phyloP scores from a whole-genome alignment of 805 yeast genomes.

The Saturnispora diversa region DNA sequence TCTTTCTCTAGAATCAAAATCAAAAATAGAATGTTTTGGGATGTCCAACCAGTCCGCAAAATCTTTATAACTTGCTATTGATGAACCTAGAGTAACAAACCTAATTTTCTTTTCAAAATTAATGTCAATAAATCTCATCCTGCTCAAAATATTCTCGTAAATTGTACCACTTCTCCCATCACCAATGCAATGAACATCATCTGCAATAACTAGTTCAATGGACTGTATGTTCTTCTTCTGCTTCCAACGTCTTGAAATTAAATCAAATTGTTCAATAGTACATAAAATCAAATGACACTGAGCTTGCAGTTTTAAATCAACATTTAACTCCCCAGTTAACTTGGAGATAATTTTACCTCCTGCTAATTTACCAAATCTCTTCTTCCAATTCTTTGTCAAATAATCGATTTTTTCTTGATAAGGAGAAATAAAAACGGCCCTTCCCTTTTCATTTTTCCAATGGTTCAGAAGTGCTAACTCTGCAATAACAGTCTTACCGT shows the following conservation, averaged over 20 bases:
- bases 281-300: conserved; percentile 60
- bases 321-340: conserved; percentile 47
- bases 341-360: conserved; percentile 52
- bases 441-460: conserved; percentile 63
- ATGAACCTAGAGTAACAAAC: conserved; percentile 59
- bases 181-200: conserved; percentile 64
- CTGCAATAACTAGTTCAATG: conserved; percentile 62
- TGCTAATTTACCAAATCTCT: conserved; percentile 38
- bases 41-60: conserved; percentile 85
- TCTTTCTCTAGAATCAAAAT: conserved; percentile 61
- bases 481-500: conserved; percentile 65
- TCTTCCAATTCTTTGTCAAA: conserved; percentile 44
- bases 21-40: conserved; percentile 49
- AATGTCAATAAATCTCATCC: conserved; percentile 62
- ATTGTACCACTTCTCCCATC: conserved; percentile 45
- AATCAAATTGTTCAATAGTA: conserved; percentile 74
- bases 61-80: conserved; percentile 69
- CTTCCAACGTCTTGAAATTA: conserved; percentile 73
- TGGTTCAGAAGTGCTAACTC: conserved; percentile 66
- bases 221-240: conserved; percentile 61
- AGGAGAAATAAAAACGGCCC: conserved; percentile 68
- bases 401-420: conserved; percentile 46
- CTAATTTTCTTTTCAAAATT: conserved; percentile 55
- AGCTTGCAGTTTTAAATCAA: conserved; percentile 50
- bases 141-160: conserved; percentile 63